phyloP scores from a whole-genome alignment of 169 alveolate genomes.

The Eimeria maxima region DNA sequence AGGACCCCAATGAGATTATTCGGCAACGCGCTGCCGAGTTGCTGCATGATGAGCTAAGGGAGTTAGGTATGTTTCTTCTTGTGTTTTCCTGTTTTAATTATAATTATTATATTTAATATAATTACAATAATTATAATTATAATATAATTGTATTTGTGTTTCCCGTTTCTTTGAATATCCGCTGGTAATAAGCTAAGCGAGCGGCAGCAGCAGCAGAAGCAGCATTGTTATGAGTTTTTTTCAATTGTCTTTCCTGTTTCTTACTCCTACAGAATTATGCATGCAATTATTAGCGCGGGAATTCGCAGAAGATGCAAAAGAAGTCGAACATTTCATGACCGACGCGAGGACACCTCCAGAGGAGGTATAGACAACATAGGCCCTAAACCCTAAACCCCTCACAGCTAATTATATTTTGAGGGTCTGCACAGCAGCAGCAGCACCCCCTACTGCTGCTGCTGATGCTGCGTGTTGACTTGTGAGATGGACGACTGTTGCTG shows the following conservation, averaged over 20 bases:
- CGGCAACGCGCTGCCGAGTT: constrained; percentile 29
- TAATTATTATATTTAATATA: no score
- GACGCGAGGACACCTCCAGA: constrained; percentile 44
- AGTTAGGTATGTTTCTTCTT: not conserved
- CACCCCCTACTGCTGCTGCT: no score
- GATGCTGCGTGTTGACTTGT: no score
- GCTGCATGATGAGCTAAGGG: constrained; percentile 42
- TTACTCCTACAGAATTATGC: constrained; percentile 15
- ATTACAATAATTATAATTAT: not conserved
- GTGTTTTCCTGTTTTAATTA: not conserved
- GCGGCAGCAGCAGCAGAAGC: not conserved
- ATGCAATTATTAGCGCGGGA: constrained; percentile 49
- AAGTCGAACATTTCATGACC: constrained; percentile 55
- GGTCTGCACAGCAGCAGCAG: no score
- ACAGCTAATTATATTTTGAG: no score
- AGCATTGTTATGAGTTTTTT: not conserved
- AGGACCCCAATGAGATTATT: constrained; percentile 15
- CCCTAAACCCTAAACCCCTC: no score
- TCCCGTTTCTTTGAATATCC: not conserved
- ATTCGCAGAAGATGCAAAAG: constrained; percentile 60
- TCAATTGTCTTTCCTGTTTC: not conserved
- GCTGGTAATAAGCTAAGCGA: no score
- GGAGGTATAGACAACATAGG: not conserved
- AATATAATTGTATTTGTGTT: no score
- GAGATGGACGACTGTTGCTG: not conserved